phyloP scores from a whole-genome alignment of 306 rosid species.

The Begonia fuchsioides region DNA sequence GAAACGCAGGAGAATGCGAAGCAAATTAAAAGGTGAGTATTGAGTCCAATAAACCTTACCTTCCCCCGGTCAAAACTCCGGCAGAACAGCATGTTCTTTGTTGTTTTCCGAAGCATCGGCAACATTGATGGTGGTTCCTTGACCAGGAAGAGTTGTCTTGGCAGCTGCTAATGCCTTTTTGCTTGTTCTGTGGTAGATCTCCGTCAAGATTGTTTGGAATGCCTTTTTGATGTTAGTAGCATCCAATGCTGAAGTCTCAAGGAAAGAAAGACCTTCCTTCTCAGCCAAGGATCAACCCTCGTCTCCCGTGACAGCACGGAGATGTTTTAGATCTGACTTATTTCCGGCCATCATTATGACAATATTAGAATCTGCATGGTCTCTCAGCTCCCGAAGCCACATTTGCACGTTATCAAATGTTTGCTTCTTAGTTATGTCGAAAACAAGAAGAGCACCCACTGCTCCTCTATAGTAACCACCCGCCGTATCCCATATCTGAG shows the following conservation, averaged over 20 bases:
- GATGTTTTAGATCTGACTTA: constrained; percentile 48
- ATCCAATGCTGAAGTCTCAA: constrained; percentile 54
- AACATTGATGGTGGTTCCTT: constrained; percentile 59
- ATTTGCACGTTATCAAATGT: constrained; percentile 51
- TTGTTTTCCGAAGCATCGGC: constrained; percentile 30
- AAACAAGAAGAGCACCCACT: no score
- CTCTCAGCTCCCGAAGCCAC: constrained; percentile 56
- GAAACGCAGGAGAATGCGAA: no score
- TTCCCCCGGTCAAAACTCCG: no score
- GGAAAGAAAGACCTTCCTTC: no score
- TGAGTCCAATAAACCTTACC: no score
- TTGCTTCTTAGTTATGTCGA: constrained; percentile 56
- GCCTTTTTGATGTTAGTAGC: constrained; percentile 55
- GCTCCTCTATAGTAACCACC: constrained; percentile 65
- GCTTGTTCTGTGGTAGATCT: constrained; percentile 53
- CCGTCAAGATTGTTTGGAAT: constrained; percentile 53
- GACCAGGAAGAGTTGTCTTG: constrained; percentile 23
- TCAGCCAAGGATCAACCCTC: constrained; percentile 48
- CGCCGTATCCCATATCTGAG: constrained; percentile 7
- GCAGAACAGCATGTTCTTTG: no score
- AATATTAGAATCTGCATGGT: no score
- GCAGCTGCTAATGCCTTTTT: constrained; percentile 49
- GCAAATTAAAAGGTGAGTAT: no score
- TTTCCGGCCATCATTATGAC: constrained; percentile 63
- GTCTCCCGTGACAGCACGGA: constrained; percentile 38